Base-by-base conservation (phyloP, 192 early-diverging fungal species). In the Thamnidium elegans region DNA sequence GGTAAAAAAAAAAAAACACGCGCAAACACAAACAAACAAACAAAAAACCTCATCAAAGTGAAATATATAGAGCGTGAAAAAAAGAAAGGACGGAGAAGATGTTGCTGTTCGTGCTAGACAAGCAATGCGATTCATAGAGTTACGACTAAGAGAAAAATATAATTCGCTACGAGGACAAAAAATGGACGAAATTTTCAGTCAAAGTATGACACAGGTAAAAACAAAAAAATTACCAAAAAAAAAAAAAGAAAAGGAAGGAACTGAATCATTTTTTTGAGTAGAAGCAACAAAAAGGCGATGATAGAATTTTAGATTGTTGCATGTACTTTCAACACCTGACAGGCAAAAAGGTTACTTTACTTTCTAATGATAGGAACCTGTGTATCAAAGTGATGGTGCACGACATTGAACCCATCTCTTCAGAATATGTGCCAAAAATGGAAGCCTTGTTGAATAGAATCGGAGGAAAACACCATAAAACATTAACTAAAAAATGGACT, bases 301-400 rank as follows among this genome's bases (percentile, higher is more conserved):
- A 86, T 48, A 61, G 66, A 23, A 86, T 86, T 56, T 58, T 86
- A 8, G 81, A 84, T 50, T 86, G 84, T 50, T 86, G 84, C 58
- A 66, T 77, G 58, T 84, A 73, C 19, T 69, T 77, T 42, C 14
- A 44, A 30, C 11, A 65, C 19, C 23, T 50, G 17, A 1, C 55
- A 9, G 15, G 7, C 45, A 26, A 63, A 20, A 30, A 30, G 3
- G 73, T 83, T 21, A 71, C 68, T 8, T 58, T 86, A 1, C 73
- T 84, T n/a, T 83, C 85, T 0, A 83, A 84, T 52, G 85, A 86
- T 60, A 62, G 79, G 42, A 84, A 84, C 50, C 65, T 86, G 0
- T 79, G 77, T 34, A 73, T 84, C 30, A 86, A 86, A 26, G 81
- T 79, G 0, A 71, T 84, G 75, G 54, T 86, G 21, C 85, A 86